Conservation (phyloP, 768 basidiomycete species). For the Russula foetens region DNA sequence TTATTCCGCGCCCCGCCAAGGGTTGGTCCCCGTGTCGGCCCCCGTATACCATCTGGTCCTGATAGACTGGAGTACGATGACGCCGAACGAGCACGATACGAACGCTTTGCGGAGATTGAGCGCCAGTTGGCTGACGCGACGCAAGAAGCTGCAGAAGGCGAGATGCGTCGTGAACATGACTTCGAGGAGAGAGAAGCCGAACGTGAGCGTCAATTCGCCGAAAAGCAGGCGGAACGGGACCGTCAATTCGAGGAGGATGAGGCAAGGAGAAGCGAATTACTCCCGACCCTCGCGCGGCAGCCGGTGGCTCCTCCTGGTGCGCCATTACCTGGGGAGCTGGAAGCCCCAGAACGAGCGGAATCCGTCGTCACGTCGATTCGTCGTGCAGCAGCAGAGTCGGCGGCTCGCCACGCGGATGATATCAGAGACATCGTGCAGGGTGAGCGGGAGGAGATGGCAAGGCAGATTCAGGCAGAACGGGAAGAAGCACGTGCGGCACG, state of each 20-base stretch:
- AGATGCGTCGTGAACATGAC: slow-evolving; percentile 54
- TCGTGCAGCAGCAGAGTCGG: slow-evolving; percentile 43
- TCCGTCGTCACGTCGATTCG: slow-evolving; percentile 33
- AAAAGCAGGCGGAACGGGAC: slow-evolving; percentile 51
- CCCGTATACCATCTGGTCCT: slow-evolving; percentile 21
- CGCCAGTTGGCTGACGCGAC: slow-evolving; percentile 40
- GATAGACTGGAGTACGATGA: slow-evolving; percentile 34
- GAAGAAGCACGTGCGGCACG: slow-evolving; percentile 18
- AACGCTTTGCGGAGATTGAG: slow-evolving; percentile 51
- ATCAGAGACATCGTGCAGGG: slow-evolving; percentile 36
- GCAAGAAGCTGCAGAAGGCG: slow-evolving; percentile 46
- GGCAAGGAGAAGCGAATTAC: slow-evolving; percentile 44
- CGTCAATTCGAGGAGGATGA: slow-evolving; percentile 53
- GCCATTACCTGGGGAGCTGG: slow-evolving; percentile 12
- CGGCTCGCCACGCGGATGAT: slow-evolving; percentile 46
- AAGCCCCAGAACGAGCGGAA: slow-evolving; percentile 22
- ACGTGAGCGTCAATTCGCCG: slow-evolving; percentile 50
- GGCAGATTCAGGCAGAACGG: slow-evolving; percentile 12
- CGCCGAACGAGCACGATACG: slow-evolving; percentile 38
- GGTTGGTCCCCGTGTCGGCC: not conserved
- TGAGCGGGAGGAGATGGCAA: slow-evolving; percentile 20
- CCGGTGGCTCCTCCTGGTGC: not conserved
- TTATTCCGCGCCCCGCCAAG: not conserved
- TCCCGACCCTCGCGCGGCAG: slow-evolving; percentile 21
- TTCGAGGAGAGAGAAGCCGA: slow-evolving; percentile 61